Evolutionary conservation across 495 filamentous ascomycete genomes (phyloP).

Genomic region (Xylaria venustula): DNA sequence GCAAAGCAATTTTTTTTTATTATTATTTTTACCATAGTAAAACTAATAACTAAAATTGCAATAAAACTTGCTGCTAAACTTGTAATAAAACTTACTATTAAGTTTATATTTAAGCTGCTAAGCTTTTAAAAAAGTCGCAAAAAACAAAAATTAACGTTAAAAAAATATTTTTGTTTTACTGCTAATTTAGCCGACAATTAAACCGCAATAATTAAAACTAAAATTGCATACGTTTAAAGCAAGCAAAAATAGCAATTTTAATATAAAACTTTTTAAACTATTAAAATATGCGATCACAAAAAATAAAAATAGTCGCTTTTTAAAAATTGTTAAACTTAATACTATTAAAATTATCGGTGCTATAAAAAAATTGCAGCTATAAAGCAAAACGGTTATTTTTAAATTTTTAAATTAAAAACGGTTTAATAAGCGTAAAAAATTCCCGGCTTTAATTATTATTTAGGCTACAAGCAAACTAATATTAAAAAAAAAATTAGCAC

Average conservation of each 20-base stretch:
- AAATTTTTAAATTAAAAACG: constrained; percentile 27
- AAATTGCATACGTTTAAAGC: constrained; percentile 18
- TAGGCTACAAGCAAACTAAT: not conserved
- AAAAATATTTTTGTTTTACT: constrained; percentile 27
- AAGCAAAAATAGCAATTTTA: constrained; percentile 17
- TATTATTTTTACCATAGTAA: not conserved
- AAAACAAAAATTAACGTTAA: constrained; percentile 15
- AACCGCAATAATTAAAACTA: constrained; percentile 17
- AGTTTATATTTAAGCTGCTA: constrained; percentile 1
- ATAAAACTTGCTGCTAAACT: not conserved
- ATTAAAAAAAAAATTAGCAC: not conserved
- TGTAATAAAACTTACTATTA: not conserved
- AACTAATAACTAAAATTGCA: not conserved
- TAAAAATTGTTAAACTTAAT: constrained; percentile 36
- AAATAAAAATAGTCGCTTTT: constrained; percentile 29
- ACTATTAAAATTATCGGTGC: constrained; percentile 21
- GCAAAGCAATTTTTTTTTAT: not conserved
- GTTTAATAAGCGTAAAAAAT: constrained; percentile 14
- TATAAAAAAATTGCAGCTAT: constrained; percentile 14
- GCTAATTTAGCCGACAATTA: constrained; percentile 22
- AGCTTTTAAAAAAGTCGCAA: constrained; percentile 15
- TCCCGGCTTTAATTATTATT: not conserved
- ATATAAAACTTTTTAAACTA: constrained; percentile 16
- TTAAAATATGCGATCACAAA: constrained; percentile 26
- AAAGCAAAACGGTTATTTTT: constrained; percentile 15